Evolutionary conservation across 164 flowering plant species (phyloP), one percentile per base, ranked within the genome.

Genomic region (grape (Vitis vinifera)): DNA sequence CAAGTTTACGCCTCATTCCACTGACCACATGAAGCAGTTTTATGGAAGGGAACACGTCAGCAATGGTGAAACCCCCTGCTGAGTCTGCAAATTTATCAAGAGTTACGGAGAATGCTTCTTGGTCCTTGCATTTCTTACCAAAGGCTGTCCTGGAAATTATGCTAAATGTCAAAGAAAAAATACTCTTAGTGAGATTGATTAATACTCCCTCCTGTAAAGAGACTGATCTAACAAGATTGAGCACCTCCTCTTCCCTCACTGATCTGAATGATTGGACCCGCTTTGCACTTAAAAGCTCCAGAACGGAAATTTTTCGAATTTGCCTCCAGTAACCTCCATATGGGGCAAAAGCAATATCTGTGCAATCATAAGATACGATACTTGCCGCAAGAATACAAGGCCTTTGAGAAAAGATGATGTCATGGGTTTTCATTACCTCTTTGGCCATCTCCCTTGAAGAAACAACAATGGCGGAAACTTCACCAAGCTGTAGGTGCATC

Each of bases 321-420:
- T 81, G 79, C 37, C 81, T 68, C 86, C 86, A 83, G 59, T 74
- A 79, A 23, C 62, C 69, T 8, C 83, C 81, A 53, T 71, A 83
- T 3, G 84, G 84, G 12, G 86, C 19, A 49, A 69, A 69, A 15
- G 31, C 37, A 14, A 68, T 10, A 10, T 57, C 44, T n/a, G 65
- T 23, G 23, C 51, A 16, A 29, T 51, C 48, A 30, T 49, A 69
- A 9, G 56, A 11, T 15, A 60, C 10, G 2, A 69, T 23, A 11
- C 61, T 50, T 8, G 31, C 49, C 8, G 63, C 53, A 5, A 50
- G 19, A 19, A 50, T 1, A 37, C 3, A 4, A 30, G 59, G 65
- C 59, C 63, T 51, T 8, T 61, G 9, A 2, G 72, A 29, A 11
- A 69, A 69, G 7, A 6, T 10, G 8, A 56, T 2, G 10, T 69